Conservation (phyloP, 2,329 filamentous ascomycete genomes). For the Fusarium sterilihyphosum region DNA sequence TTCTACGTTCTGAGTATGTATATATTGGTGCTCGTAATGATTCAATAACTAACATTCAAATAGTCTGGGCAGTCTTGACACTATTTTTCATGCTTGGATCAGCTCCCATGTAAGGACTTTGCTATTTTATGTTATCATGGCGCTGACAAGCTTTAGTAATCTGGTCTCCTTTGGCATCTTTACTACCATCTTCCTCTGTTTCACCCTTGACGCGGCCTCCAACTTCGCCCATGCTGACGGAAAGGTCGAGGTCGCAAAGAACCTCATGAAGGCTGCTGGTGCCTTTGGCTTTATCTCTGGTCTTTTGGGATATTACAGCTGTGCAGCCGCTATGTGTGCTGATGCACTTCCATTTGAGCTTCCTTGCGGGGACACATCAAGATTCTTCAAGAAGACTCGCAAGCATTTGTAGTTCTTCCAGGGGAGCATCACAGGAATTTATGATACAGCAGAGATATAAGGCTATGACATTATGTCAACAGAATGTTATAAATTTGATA, state of each 20-base stretch:
- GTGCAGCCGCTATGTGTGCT: conserved; percentile 39
- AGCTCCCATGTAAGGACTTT: conserved; percentile 21
- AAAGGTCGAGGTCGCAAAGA: conserved; percentile 7
- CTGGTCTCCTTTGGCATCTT: conserved; percentile 44
- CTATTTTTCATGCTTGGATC: conserved; percentile 43
- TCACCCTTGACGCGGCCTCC: conserved; percentile 36
- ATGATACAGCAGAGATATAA: neutral
- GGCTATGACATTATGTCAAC: too few species aligned
- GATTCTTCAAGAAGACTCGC: conserved; percentile 24
- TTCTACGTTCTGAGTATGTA: conserved; percentile 42
- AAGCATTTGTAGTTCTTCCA: neutral
- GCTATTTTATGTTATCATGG: too few species aligned
- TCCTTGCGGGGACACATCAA: conserved; percentile 39
- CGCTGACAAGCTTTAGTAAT: conserved; percentile 17
- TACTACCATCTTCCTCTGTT: conserved; percentile 37
- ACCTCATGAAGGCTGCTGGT: conserved; percentile 35
- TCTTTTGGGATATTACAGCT: conserved; percentile 41
- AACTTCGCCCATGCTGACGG: conserved; percentile 43
- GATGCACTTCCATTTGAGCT: conserved; percentile 39
- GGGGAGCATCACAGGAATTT: neutral
- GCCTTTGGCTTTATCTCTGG: conserved; percentile 42
- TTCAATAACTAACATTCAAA: neutral
- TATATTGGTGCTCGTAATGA: accelerated
- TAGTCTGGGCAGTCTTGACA: conserved; percentile 44
- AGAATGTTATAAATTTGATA: neutral